Evolutionary conservation across 2,329 filamentous ascomycete genomes (phyloP).

Genomic region (Pseudocercospora fijiensis): DNA sequence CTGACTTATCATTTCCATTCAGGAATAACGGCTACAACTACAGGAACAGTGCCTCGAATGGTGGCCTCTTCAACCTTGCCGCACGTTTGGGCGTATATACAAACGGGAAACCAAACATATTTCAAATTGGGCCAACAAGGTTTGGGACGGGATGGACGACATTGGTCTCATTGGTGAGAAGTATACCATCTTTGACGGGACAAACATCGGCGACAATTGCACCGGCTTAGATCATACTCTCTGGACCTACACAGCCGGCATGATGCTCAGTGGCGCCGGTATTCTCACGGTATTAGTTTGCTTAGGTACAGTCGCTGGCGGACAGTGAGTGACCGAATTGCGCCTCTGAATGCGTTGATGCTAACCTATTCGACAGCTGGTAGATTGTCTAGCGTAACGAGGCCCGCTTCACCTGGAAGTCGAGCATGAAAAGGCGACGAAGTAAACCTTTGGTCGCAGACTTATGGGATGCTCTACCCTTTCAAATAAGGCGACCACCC

Average conservation of each 20-base stretch:
- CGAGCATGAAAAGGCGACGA: not conserved
- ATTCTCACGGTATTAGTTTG: slow-evolving; percentile 25
- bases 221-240: slow-evolving; percentile 43
- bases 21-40: slow-evolving; percentile 44
- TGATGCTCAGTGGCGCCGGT: slow-evolving; percentile 40
- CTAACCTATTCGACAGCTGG: not conserved
- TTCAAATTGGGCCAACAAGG: slow-evolving; percentile 58
- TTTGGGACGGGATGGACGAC: slow-evolving; percentile 39
- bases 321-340: slow-evolving; percentile 2
- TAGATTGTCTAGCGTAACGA: not conserved
- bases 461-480: not conserved
- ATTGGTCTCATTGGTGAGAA: slow-evolving; percentile 53
- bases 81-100: slow-evolving; percentile 39
- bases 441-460: not conserved
- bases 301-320: slow-evolving; percentile 22
- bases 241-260: slow-evolving; percentile 50
- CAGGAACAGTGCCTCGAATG: slow-evolving; percentile 51
- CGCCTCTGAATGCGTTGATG: not conserved
- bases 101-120: slow-evolving; percentile 53
- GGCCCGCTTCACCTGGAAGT: not conserved
- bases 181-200: slow-evolving; percentile 48
- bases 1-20: slow-evolving; percentile 28
- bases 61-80: slow-evolving; percentile 48
- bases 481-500: not conserved
- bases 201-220: slow-evolving; percentile 46